Conservation (phyloP, 2,329 filamentous ascomycete species). For the Botrytis aclada region DNA sequence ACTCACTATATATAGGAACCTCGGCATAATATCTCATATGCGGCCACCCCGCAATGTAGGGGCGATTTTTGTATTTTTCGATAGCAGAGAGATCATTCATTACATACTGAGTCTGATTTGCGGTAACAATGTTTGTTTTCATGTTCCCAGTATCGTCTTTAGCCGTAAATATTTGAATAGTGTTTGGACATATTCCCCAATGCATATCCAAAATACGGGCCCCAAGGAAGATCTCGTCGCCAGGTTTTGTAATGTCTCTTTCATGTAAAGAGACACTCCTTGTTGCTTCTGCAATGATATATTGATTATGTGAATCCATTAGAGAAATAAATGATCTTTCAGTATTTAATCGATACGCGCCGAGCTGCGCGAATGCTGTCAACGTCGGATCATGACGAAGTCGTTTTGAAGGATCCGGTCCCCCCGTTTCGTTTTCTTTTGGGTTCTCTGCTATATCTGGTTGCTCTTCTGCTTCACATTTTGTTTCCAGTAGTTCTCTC, state of each 20-base stretch:
- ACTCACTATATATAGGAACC: conserved; percentile 28
- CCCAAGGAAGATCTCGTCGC: conserved; percentile 29
- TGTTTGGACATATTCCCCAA: conserved; percentile 30
- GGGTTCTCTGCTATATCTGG: not conserved
- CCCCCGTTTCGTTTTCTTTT: not conserved
- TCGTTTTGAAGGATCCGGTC: conserved; percentile 11
- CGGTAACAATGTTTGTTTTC: conserved; percentile 20
- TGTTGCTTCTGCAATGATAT: conserved; percentile 31
- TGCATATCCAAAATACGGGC: conserved; percentile 21
- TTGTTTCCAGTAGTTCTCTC: not conserved
- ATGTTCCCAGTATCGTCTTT: conserved; percentile 22
- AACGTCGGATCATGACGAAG: conserved; percentile 41
- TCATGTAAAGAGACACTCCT: conserved; percentile 25
- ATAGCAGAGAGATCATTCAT: conserved; percentile 29
- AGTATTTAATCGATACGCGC: conserved; percentile 45
- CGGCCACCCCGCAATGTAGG: conserved; percentile 28
- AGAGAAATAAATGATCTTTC: conserved; percentile 47
- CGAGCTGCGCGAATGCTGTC: conserved; percentile 47
- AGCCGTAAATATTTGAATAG: conserved; percentile 27
- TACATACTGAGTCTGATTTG: conserved; percentile 23
- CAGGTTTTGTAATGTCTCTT: conserved; percentile 10
- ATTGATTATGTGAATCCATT: conserved; percentile 29
- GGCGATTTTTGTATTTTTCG: conserved; percentile 23
- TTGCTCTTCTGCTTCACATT: not conserved
- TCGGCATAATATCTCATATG: conserved; percentile 33